These are phyloP conservation scores for Ramularia endophylla DNA, from an alignment of 2,329 filamentous ascomycete species.

Conservation along the genomic window DNA sequence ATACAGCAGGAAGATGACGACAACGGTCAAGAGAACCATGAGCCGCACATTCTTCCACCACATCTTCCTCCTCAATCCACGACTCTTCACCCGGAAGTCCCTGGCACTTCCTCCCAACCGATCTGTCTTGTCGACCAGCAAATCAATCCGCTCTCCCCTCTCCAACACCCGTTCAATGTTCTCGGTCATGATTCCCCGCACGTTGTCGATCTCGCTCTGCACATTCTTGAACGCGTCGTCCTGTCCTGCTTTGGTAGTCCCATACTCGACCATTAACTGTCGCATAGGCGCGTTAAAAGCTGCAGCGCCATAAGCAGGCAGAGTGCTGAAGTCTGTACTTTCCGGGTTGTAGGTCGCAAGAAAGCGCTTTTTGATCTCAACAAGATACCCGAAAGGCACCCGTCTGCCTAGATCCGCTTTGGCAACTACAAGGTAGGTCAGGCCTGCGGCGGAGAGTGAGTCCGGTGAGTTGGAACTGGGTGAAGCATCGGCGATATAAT, in stretches of 20 bases:
- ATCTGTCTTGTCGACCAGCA: slow-evolving; percentile 96
- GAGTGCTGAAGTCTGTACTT: slow-evolving; percentile 63
- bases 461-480: slow-evolving; percentile 23
- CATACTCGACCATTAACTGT: slow-evolving; percentile 74
- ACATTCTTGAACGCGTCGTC: slow-evolving; percentile 79
- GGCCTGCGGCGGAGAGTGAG: slow-evolving; percentile 54
- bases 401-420: slow-evolving; percentile 75
- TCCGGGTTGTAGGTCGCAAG: slow-evolving; percentile 61
- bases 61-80: slow-evolving; percentile 85
- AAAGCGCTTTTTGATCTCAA: slow-evolving; percentile 87
- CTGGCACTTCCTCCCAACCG: slow-evolving; percentile 78
- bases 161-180: slow-evolving; percentile 88
- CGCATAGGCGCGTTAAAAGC: slow-evolving; percentile 78
- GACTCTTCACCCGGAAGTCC: slow-evolving; percentile 83
- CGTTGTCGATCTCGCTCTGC: slow-evolving; percentile 85
- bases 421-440: slow-evolving; percentile 89
- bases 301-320: slow-evolving; percentile 86
- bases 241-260: slow-evolving; percentile 67
- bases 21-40: slow-evolving; percentile 72
- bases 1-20: slow-evolving; percentile 66
- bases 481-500: slow-evolving; percentile 79
- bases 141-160: slow-evolving; percentile 84
- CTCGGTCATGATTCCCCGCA: slow-evolving; percentile 86
- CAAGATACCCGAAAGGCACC: slow-evolving; percentile 86
- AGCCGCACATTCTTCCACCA: slow-evolving; percentile 99